Evolutionary conservation across 768 basidiomycete species (phyloP).

Genomic region (Suillus paluster): DNA sequence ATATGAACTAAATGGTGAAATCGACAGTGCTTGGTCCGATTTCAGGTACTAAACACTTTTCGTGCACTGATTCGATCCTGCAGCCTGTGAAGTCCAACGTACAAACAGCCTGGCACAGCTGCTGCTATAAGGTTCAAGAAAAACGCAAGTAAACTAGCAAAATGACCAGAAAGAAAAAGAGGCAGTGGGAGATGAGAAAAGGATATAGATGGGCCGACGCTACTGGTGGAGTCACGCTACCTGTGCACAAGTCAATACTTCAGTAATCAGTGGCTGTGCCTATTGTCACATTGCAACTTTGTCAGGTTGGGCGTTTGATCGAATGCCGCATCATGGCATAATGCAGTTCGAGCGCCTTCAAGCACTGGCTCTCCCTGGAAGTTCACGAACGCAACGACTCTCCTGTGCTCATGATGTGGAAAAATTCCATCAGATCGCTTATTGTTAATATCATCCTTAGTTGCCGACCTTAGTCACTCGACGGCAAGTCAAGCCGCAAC

Average conservation of each 20-base stretch:
- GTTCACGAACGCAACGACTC: background rate
- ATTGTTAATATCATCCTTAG: background rate
- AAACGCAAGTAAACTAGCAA: background rate
- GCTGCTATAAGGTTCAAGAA: background rate
- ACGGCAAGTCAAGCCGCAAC: too few relatives aligned
- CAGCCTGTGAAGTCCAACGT: background rate
- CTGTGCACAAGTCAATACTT: slow-evolving; percentile 14
- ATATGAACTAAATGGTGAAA: background rate
- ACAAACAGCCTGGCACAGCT: background rate
- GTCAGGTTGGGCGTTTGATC: background rate
- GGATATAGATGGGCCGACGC: slow-evolving; percentile 17
- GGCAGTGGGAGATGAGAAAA: slow-evolving; percentile 21
- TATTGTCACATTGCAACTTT: background rate
- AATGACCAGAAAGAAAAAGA: background rate
- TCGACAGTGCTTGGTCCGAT: background rate
- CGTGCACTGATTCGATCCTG: background rate
- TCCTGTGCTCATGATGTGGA: background rate
- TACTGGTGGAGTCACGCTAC: slow-evolving; percentile 1
- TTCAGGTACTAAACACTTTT: background rate
- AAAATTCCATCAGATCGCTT: background rate
- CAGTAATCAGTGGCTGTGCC: slow-evolving; percentile 30
- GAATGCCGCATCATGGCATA: background rate
- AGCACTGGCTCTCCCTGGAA: background rate
- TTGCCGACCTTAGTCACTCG: background rate
- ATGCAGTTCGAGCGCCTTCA: background rate